Evolutionary conservation across 441 rosid species (phyloP).

Genomic region (Francoa sonchifolia): DNA sequence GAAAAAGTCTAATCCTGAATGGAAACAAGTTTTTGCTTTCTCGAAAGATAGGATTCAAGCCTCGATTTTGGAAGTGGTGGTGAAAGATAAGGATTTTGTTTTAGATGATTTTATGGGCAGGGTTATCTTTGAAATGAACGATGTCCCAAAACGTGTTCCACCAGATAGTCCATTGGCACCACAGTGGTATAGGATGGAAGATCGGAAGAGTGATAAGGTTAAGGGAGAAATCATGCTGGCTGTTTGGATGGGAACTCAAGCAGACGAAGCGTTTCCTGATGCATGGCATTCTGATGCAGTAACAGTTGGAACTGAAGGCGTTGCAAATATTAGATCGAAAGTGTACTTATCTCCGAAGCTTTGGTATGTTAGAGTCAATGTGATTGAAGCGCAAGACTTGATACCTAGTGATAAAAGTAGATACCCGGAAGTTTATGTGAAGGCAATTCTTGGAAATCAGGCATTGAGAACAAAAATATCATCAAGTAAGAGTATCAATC

Average conservation of each 20-base stretch:
- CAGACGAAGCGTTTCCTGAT: slow-evolving; percentile 76
- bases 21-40: slow-evolving; percentile 87
- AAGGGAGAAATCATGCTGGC: slow-evolving; percentile 88
- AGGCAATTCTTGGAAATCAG: slow-evolving; percentile 49
- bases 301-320: slow-evolving; percentile 31
- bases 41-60: slow-evolving; percentile 83
- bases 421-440: slow-evolving; percentile 56
- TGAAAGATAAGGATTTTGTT: slow-evolving; percentile 71
- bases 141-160: slow-evolving; percentile 69
- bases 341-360: slow-evolving; percentile 62
- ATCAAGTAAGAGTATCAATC: slow-evolving; percentile 43
- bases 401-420: slow-evolving; percentile 44
- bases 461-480: slow-evolving; percentile 40
- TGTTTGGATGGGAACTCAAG: slow-evolving; percentile 93
- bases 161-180: slow-evolving; percentile 96
- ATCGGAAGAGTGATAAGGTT: slow-evolving; percentile 46
- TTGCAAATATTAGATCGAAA: slow-evolving; percentile 41
- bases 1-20: slow-evolving; percentile 78
- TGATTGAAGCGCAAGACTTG: slow-evolving; percentile 72
- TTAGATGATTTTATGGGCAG: slow-evolving; percentile 66
- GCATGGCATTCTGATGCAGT: slow-evolving; percentile 86
- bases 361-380: slow-evolving; percentile 68
- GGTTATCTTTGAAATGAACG: slow-evolving; percentile 63
- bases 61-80: slow-evolving; percentile 57
- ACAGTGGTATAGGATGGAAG: slow-evolving; percentile 82